phyloP scores from a whole-genome alignment of 2,329 filamentous ascomycete species.

The Colletotrichum sp. region DNA sequence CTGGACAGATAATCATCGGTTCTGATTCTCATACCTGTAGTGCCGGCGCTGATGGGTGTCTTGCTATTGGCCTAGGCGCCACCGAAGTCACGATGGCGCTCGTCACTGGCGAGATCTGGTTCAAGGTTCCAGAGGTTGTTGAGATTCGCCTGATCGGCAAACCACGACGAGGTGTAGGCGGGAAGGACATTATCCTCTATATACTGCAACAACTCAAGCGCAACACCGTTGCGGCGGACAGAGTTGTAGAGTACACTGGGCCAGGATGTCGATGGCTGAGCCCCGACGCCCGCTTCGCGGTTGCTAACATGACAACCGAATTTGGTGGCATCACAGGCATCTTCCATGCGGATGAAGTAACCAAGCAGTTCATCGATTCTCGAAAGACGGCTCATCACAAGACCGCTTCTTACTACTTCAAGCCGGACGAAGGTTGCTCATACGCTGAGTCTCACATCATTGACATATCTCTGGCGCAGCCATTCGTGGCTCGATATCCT shows the following conservation, averaged over 20 bases:
- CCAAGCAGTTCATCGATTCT: conserved; percentile 36
- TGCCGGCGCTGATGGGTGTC: conserved; percentile 37
- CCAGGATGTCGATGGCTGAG: conserved; percentile 35
- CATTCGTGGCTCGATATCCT: conserved; percentile 45
- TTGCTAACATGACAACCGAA: conserved; percentile 41
- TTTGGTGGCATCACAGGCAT: conserved; percentile 49
- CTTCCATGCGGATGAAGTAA: conserved; percentile 43
- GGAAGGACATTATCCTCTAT: conserved; percentile 44
- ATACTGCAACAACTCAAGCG: conserved; percentile 40
- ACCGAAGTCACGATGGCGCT: conserved; percentile 42
- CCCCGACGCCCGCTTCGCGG: conserved; percentile 43
- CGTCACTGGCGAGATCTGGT: conserved; percentile 43
- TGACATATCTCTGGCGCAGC: conserved; percentile 40
- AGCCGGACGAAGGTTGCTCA: conserved; percentile 39
- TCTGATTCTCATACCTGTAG: conserved; percentile 45
- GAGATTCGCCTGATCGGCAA: conserved; percentile 36
- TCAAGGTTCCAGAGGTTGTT: conserved; percentile 42
- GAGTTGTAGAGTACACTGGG: conserved; percentile 43
- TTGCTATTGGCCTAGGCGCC: conserved; percentile 42
- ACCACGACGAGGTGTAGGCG: conserved; percentile 36
- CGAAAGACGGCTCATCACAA: conserved; percentile 38
- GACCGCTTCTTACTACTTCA: conserved; percentile 39
- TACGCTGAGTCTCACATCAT: conserved; percentile 42
- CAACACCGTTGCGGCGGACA: conserved; percentile 42
- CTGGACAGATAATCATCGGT: conserved; percentile 42